phyloP scores from a whole-genome alignment of 495 filamentous ascomycete genomes.

The Ascobolus immersus region DNA sequence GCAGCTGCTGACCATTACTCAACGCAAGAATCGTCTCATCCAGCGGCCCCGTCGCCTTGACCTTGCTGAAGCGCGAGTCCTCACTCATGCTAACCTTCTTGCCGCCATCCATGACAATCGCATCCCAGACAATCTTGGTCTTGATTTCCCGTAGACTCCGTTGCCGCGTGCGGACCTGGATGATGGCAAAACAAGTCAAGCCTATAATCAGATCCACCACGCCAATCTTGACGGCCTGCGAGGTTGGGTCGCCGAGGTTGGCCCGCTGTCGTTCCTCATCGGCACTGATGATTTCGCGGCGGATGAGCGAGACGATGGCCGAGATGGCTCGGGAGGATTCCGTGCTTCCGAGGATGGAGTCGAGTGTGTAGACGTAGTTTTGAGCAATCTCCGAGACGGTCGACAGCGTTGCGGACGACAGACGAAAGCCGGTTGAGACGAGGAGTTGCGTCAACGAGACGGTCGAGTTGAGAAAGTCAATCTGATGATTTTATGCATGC shows the following conservation, averaged over 20 bases:
- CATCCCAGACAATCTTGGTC: constrained; percentile 51
- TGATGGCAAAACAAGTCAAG: constrained; percentile 40
- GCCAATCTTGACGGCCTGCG: constrained; percentile 33
- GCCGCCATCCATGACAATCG: constrained; percentile 40
- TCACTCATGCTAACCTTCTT: too few relatives aligned
- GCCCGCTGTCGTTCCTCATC: too few relatives aligned
- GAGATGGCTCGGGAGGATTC: constrained; percentile 60
- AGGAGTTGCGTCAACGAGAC: constrained; percentile 15
- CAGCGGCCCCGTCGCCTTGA: too few relatives aligned
- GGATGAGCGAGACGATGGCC: constrained; percentile 47
- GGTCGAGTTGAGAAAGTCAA: constrained; percentile 12
- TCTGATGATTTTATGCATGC: constrained; percentile 4
- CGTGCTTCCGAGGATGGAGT: constrained; percentile 51
- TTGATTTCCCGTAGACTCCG: constrained; percentile 31
- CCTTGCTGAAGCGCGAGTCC: too few relatives aligned
- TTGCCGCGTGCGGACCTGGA: constrained; percentile 41
- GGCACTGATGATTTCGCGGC: constrained; percentile 42
- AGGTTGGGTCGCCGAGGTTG: constrained; percentile 16
- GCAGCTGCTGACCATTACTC: too few relatives aligned
- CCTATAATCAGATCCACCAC: constrained; percentile 41
- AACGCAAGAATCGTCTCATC: too few relatives aligned
- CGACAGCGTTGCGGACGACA: constrained; percentile 36
- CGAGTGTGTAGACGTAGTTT: constrained; percentile 37
- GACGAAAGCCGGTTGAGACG: constrained; percentile 36
- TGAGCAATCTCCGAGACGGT: constrained; percentile 37